Conservation (phyloP, 1,284 basidiomycete genomes). For the Vanrija sp. region DNA sequence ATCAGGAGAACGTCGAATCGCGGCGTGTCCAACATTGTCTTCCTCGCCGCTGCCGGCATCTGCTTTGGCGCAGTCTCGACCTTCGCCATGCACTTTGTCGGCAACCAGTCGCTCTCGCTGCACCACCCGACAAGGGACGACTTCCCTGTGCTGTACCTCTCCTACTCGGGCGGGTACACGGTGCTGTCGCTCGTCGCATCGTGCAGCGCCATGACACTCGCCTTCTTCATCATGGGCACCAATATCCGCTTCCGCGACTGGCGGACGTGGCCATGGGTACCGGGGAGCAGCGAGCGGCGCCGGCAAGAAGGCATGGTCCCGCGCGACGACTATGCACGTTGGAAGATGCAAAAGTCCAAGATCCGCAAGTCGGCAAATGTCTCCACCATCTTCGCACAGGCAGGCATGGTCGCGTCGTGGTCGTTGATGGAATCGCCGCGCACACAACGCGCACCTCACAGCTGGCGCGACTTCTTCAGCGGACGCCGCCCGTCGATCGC, state of each 20-base stretch:
- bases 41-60: constrained; percentile 47
- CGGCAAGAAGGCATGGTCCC: not conserved
- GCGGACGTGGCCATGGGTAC: constrained; percentile 29
- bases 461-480: constrained; percentile 5
- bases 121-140: constrained; percentile 32
- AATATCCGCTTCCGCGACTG: constrained; percentile 23
- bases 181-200: constrained; percentile 50
- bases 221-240: constrained; percentile 52
- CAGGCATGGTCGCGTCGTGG: constrained; percentile 34
- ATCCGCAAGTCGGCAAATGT: constrained; percentile 20
- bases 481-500: not conserved
- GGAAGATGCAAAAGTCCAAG: constrained; percentile 28
- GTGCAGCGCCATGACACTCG: constrained; percentile 49
- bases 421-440: constrained; percentile 23
- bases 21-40: constrained; percentile 45
- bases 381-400: constrained; percentile 29
- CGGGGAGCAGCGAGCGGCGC: constrained; percentile 7
- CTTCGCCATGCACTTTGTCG: constrained; percentile 51
- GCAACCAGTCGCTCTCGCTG: constrained; percentile 50
- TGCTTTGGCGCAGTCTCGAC: constrained; percentile 51
- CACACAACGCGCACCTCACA: not conserved
- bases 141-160: constrained; percentile 37
- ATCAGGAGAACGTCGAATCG: constrained; percentile 47
- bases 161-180: constrained; percentile 49
- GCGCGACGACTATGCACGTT: constrained; percentile 32